Evolutionary conservation across 2,329 filamentous ascomycete species (phyloP).

Genomic region (Penicillium oxalicum): DNA sequence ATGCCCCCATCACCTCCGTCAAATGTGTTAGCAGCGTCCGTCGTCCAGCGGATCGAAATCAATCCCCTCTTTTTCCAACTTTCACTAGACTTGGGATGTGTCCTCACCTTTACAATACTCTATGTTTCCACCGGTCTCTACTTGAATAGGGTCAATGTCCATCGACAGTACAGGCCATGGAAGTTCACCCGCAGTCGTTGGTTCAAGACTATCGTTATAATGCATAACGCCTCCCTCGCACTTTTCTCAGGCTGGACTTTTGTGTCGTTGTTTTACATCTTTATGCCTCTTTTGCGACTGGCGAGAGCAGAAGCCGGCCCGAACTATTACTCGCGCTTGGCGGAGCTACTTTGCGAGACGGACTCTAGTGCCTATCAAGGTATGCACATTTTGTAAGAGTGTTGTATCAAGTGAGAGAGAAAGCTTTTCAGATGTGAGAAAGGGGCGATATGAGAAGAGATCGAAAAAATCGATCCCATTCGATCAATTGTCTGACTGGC

Average conservation of each 20-base stretch:
- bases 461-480: too few relatives aligned
- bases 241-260: conserved; percentile 11
- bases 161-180: conserved; percentile 10
- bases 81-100: conserved; percentile 3
- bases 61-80: conserved; percentile 3
- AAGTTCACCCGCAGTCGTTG: conserved; percentile 3
- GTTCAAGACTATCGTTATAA: conserved; percentile 5
- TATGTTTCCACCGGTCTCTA: conserved; percentile 9
- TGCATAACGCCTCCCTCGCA: conserved; percentile 8
- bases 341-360: conserved; percentile 8
- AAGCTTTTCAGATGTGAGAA: background rate
- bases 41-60: conserved; percentile 1
- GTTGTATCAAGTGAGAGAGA: background rate
- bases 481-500: too few relatives aligned
- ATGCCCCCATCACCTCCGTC: background rate
- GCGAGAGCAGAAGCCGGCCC: background rate
- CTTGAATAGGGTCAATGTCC: conserved; percentile 10
- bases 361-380: conserved; percentile 6
- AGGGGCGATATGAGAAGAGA: too few relatives aligned
- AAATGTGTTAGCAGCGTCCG: background rate
- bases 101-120: conserved; percentile 7
- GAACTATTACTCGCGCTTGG: conserved; percentile 1
- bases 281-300: background rate
- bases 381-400: background rate
- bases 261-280: background rate